A percentile compares a stretch with the other conserved stretches of the same genome.
Evolutionary conservation across 2,329 filamentous ascomycete species (phyloP).

Genomic region (Aspergillus aculeatus): DNA sequence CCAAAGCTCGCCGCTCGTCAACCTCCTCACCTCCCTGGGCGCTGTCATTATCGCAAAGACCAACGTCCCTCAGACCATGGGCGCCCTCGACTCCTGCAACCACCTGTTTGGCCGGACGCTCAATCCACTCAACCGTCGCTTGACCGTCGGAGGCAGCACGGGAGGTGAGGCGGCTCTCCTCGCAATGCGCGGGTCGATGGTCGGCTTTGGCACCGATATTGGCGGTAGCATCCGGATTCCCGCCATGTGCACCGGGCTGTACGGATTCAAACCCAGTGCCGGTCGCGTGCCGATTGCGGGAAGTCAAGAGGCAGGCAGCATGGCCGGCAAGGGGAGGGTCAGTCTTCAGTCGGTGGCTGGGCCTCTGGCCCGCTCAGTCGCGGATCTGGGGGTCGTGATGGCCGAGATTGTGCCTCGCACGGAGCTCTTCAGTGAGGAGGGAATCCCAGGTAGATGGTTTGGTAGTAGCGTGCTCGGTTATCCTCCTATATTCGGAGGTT

Average conservation of each 20-base stretch:
- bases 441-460: constrained; percentile 44
- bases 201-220: constrained; percentile 65
- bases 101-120: constrained; percentile 62
- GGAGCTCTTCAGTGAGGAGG: constrained; percentile 53
- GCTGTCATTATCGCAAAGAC: constrained; percentile 70
- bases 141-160: constrained; percentile 63
- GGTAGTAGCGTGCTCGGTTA: background rate
- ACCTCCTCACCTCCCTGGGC: constrained; percentile 58
- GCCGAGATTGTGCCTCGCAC: constrained; percentile 51
- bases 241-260: constrained; percentile 53
- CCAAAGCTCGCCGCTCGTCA: constrained; percentile 57
- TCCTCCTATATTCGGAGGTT: background rate
- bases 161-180: constrained; percentile 65
- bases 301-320: constrained; percentile 47
- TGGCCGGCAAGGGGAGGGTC: constrained; percentile 50
- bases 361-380: constrained; percentile 40
- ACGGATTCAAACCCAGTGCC: constrained; percentile 51
- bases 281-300: constrained; percentile 53
- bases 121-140: constrained; percentile 61
- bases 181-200: constrained; percentile 56
- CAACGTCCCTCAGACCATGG: constrained; percentile 62
- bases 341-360: constrained; percentile 51
- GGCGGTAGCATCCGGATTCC: constrained; percentile 48
- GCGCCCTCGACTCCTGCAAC: constrained; percentile 58
- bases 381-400: constrained; percentile 50